Percentiles rank a stretch among this genome's conserved stretches.
Evolutionary conservation across 495 filamentous ascomycete genomes (phyloP).

Genomic region (Lasiosphaeria miniovina): DNA sequence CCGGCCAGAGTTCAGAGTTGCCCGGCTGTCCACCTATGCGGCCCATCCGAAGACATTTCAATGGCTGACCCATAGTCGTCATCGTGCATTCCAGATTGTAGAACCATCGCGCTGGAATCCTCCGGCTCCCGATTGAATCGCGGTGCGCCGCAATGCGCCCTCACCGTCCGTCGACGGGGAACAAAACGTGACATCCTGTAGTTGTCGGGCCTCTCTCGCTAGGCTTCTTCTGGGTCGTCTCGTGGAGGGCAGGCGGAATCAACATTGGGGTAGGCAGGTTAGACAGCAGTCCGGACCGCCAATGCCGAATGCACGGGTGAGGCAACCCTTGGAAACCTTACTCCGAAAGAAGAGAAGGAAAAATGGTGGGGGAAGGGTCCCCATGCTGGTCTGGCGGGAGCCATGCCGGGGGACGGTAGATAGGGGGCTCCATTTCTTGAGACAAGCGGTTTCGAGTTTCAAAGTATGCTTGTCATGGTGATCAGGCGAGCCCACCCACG

Average conservation of each 20-base stretch:
- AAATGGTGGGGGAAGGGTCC: not conserved
- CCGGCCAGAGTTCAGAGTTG: no score
- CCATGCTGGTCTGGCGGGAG: not conserved
- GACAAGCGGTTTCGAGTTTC: slow-evolving; percentile 13
- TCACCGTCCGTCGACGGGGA: no score
- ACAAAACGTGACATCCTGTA: no score
- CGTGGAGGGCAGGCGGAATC: not conserved
- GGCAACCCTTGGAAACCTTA: not conserved
- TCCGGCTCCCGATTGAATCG: no score
- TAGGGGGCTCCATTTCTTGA: slow-evolving; percentile 1
- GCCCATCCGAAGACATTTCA: no score
- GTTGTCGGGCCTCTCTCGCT: no score
- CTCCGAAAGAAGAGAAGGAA: not conserved
- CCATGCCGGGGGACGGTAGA: not conserved
- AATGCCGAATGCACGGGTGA: not conserved
- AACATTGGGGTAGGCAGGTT: not conserved
- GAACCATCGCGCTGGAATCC: no score
- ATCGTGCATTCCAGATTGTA: no score
- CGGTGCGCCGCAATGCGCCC: no score
- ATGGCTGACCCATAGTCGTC: no score
- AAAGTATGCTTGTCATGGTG: slow-evolving; percentile 10
- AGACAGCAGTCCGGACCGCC: not conserved
- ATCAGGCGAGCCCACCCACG: slow-evolving; percentile 8
- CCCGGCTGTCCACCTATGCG: no score
- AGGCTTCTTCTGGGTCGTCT: no score